phyloP scores from a whole-genome alignment of 164 flowering plant species.

The Sedum album region DNA sequence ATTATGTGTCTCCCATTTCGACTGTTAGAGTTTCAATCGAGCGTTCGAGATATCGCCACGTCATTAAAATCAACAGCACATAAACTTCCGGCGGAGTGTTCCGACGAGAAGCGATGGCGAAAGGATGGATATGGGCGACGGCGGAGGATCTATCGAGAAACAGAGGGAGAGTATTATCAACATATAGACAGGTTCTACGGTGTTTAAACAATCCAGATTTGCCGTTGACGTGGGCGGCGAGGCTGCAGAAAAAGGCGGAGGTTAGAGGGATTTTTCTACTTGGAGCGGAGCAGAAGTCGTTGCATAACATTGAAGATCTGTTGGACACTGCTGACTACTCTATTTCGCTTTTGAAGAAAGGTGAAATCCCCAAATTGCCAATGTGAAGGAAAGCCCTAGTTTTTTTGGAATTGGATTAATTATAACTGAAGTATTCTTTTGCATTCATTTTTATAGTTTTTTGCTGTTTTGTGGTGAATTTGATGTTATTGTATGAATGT shows the following conservation, averaged over 20 bases:
- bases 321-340: slow-evolving; percentile 41
- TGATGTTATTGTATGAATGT: too few relatives aligned
- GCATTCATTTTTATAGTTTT: not conserved
- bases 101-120: too few relatives aligned
- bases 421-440: not conserved
- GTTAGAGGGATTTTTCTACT: slow-evolving; percentile 36
- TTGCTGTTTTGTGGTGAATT: not conserved
- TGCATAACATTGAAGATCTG: slow-evolving; percentile 41
- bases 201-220: slow-evolving; percentile 38
- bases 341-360: slow-evolving; percentile 31
- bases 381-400: not conserved
- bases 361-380: slow-evolving; percentile 24
- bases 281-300: slow-evolving; percentile 36
- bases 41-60: too few relatives aligned
- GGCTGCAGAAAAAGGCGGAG: slow-evolving; percentile 42
- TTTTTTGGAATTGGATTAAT: not conserved
- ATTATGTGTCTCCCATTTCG: too few relatives aligned
- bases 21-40: too few relatives aligned
- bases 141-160: slow-evolving; percentile 39
- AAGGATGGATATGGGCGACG: slow-evolving; percentile 41
- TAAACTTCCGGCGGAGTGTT: too few relatives aligned
- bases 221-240: slow-evolving; percentile 39
- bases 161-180: slow-evolving; percentile 28
- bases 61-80: too few relatives aligned
- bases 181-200: slow-evolving; percentile 37